phyloP scores from a whole-genome alignment of 768 basidiomycete genomes.

The Gyrodon lividus region DNA sequence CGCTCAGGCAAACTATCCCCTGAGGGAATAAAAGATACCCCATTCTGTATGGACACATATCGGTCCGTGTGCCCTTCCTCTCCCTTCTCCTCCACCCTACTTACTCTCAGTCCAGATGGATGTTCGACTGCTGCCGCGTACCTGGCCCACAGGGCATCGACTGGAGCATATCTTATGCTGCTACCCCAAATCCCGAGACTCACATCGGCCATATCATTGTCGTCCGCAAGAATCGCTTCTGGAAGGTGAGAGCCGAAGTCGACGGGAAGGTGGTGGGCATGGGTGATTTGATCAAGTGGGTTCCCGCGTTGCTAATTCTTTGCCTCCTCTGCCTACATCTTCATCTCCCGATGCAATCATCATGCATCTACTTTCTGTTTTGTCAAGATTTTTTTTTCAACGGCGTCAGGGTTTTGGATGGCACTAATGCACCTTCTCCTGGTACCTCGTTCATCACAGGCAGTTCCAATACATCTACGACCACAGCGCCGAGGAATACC shows the following conservation, averaged over 20 bases:
- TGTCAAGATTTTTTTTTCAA: too few species aligned
- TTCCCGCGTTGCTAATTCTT: neutral
- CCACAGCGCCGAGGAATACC: constrained; percentile 58
- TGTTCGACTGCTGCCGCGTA: constrained; percentile 88
- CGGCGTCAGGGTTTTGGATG: neutral
- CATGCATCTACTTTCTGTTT: too few species aligned
- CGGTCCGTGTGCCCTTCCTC: constrained; percentile 41
- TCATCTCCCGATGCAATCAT: neutral
- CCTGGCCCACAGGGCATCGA: constrained; percentile 74
- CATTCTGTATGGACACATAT: constrained; percentile 86
- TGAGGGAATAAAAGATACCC: constrained; percentile 65
- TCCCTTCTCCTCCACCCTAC: neutral
- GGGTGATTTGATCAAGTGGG: constrained; percentile 55
- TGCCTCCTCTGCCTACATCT: neutral
- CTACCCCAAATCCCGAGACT: constrained; percentile 26
- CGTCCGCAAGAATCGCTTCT: constrained; percentile 80
- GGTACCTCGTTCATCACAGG: constrained; percentile 33
- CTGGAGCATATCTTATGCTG: constrained; percentile 72
- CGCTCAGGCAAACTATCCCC: constrained; percentile 65
- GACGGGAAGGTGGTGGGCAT: constrained; percentile 62
- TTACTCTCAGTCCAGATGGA: constrained; percentile 57
- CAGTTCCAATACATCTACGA: constrained; percentile 74
- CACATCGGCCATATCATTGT: constrained; percentile 80
- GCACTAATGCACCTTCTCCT: neutral
- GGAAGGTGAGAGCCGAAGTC: constrained; percentile 68